Evolutionary conservation across 495 filamentous ascomycete genomes (phyloP).

Genomic region (Trichocladium antarcticum): DNA sequence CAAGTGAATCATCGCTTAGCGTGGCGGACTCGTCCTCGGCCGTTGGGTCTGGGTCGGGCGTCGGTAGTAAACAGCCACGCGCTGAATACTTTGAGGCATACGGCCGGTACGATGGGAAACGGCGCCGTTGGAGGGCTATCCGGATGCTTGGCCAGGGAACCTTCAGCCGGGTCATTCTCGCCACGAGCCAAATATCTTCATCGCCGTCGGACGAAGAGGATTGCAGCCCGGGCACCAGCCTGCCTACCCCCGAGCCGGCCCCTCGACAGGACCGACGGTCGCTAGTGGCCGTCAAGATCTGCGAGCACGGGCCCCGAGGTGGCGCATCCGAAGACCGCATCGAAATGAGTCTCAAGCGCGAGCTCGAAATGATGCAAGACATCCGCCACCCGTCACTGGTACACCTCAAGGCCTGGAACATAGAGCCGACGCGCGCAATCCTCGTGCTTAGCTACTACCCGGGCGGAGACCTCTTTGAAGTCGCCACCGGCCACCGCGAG

Average conservation of each 20-base stretch:
- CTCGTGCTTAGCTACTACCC: slow-evolving; percentile 85
- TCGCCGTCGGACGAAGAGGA: slow-evolving; percentile 34
- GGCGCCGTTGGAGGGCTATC: slow-evolving; percentile 61
- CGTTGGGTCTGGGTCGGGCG: slow-evolving; percentile 17
- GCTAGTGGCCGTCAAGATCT: slow-evolving; percentile 90
- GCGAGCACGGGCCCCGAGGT: slow-evolving; percentile 85
- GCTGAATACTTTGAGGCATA: slow-evolving; percentile 54
- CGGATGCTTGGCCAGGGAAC: slow-evolving; percentile 81
- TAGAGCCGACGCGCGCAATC: slow-evolving; percentile 66
- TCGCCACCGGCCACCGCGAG: slow-evolving; percentile 58
- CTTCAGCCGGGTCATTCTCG: slow-evolving; percentile 87
- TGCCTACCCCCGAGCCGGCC: slow-evolving; percentile 12
- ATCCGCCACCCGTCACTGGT: slow-evolving; percentile 84
- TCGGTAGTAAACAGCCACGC: slow-evolving; percentile 28
- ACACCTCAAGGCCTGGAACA: slow-evolving; percentile 76
- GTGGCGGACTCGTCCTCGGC: slow-evolving; percentile 30
- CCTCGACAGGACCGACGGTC: slow-evolving; percentile 33
- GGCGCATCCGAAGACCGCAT: slow-evolving; percentile 80
- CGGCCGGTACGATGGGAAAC: slow-evolving; percentile 44
- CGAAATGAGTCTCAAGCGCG: slow-evolving; percentile 83
- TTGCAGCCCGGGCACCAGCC: slow-evolving; percentile 14
- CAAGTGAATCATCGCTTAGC: slow-evolving; percentile 44
- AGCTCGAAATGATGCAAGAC: slow-evolving; percentile 81
- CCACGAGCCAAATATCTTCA: slow-evolving; percentile 46
- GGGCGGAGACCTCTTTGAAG: slow-evolving; percentile 89